These are phyloP conservation scores for Termitomyces sp. DNA, from an alignment of 768 basidiomycete species.

Conservation along the genomic window DNA sequence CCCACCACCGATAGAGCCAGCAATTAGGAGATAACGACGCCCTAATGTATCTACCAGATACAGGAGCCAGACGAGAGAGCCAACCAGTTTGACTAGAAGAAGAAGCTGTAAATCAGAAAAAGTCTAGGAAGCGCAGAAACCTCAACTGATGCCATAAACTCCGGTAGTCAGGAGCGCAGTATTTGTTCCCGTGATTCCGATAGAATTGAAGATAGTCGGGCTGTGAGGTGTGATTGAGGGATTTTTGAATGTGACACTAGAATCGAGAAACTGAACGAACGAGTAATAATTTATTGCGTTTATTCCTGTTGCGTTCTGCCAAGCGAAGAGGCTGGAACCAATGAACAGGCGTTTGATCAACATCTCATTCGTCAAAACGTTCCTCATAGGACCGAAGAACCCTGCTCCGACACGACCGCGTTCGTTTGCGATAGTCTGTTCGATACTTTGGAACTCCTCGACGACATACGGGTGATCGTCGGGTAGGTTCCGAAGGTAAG, in stretches of 20 bases:
- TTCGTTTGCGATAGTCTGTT: slow-evolving; percentile 26
- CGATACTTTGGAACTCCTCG: slow-evolving; percentile 27
- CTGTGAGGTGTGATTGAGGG: slow-evolving; percentile 10
- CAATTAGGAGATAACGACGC: slow-evolving; percentile 31
- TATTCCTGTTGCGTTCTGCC: slow-evolving; percentile 43
- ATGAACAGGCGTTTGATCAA: slow-evolving; percentile 29
- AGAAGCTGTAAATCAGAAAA: neutral
- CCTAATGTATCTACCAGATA: slow-evolving; percentile 38
- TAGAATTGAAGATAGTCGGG: slow-evolving; percentile 40
- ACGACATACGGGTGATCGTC: slow-evolving; percentile 22
- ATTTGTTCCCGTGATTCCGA: slow-evolving; percentile 35
- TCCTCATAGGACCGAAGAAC: slow-evolving; percentile 25
- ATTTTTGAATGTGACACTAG: neutral
- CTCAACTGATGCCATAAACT: slow-evolving; percentile 45
- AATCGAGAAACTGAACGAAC: slow-evolving; percentile 8
- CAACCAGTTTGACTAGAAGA: slow-evolving; percentile 24
- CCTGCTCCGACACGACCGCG: slow-evolving; percentile 27
- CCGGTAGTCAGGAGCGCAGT: slow-evolving; percentile 37
- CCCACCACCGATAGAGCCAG: slow-evolving; percentile 33
- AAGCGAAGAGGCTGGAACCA: slow-evolving; percentile 32
- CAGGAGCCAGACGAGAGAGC: slow-evolving; percentile 35
- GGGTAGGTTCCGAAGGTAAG: slow-evolving; percentile 25
- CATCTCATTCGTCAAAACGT: slow-evolving; percentile 21
- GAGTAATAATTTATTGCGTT: slow-evolving; percentile 41
- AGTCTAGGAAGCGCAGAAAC: neutral